phyloP scores from a whole-genome alignment of 441 rosid species.

The Pelargonium myrrhifolium region DNA sequence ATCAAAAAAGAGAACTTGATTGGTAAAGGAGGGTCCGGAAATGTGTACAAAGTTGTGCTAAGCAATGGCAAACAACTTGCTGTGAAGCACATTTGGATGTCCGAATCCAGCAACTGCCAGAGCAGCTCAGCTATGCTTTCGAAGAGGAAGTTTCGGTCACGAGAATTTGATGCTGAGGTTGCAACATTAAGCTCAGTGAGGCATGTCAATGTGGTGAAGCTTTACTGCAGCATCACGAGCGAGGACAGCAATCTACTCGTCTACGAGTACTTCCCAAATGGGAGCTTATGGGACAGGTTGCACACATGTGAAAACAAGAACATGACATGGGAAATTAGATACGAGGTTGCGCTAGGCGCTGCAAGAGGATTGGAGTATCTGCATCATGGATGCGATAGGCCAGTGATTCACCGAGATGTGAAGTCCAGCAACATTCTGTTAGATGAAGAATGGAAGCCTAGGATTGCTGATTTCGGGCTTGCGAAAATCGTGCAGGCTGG shows the following conservation, averaged over 20 bases:
- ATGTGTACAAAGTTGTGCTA: slow-evolving; percentile 47
- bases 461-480: slow-evolving; percentile 57
- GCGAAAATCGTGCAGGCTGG: slow-evolving; percentile 42
- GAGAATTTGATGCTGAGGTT: slow-evolving; percentile 45
- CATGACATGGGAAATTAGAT: slow-evolving; percentile 44
- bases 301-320: slow-evolving; percentile 34
- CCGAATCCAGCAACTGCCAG: slow-evolving; percentile 22
- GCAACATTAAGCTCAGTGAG: slow-evolving; percentile 42
- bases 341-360: slow-evolving; percentile 45
- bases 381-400: slow-evolving; percentile 47
- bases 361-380: slow-evolving; percentile 54
- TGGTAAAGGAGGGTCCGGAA: slow-evolving; percentile 56
- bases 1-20: slow-evolving; percentile 46
- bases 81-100: slow-evolving; percentile 49
- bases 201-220: slow-evolving; percentile 57
- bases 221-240: slow-evolving; percentile 53
- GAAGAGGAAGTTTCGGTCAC: slow-evolving; percentile 19
- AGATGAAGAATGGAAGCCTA: slow-evolving; percentile 53
- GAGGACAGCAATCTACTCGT: slow-evolving; percentile 54
- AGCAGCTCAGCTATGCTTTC: slow-evolving; percentile 30
- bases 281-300: slow-evolving; percentile 56
- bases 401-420: slow-evolving; percentile 54
- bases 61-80: slow-evolving; percentile 45
- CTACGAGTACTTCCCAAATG: slow-evolving; percentile 49
- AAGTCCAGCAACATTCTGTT: slow-evolving; percentile 57